phyloP scores from a whole-genome alignment of 2,329 filamentous ascomycete genomes.

The Chrysoporthe puriensis region DNA sequence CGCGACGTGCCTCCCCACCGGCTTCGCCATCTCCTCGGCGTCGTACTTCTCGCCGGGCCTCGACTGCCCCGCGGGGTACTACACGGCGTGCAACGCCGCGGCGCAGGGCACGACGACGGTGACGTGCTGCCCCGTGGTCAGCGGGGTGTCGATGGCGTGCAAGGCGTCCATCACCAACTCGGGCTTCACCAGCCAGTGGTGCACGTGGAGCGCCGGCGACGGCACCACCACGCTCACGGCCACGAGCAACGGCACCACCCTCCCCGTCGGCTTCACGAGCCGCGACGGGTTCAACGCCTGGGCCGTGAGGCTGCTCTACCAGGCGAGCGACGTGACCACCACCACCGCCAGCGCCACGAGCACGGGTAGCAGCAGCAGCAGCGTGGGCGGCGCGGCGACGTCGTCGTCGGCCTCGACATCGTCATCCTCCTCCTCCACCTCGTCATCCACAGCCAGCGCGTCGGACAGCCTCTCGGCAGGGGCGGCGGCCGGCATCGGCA shows the following conservation, averaged over 20 bases:
- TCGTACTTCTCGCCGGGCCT: constrained; percentile 12
- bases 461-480: background rate
- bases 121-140: constrained; percentile 2
- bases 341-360: background rate
- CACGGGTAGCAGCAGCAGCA: background rate
- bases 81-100: background rate
- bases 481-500: constrained; percentile 5
- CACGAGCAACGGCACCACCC: constrained; percentile 1
- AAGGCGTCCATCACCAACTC: background rate
- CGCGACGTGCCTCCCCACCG: constrained; percentile 5
- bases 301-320: constrained; percentile 5
- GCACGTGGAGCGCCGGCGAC: constrained; percentile 6
- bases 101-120: background rate
- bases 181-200: constrained; percentile 5
- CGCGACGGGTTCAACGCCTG: background rate
- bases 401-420: background rate
- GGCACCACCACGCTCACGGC: background rate
- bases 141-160: constrained; percentile 5
- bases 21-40: constrained; percentile 1
- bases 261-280: background rate
- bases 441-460: background rate
- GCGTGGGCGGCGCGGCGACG: background rate
- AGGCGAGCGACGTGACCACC: background rate
- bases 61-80: constrained; percentile 3
- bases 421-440: background rate